These are phyloP conservation scores for Pichia sp. DNA, from an alignment of 1,139 yeast genomes.

Conservation along the genomic window DNA sequence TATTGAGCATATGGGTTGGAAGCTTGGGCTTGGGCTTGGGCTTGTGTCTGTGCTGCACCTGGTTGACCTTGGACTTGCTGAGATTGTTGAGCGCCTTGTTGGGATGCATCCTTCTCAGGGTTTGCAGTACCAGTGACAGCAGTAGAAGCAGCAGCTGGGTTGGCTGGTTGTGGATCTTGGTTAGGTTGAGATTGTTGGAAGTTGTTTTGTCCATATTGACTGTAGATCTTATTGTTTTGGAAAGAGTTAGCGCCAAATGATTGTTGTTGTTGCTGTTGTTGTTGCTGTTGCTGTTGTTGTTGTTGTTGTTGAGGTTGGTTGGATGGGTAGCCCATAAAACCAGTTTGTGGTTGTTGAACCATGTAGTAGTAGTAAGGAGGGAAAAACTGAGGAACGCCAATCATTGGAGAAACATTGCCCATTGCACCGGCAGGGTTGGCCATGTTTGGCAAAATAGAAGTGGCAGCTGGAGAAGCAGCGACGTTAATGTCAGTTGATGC, in stretches of 20 bases:
- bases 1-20: constrained; percentile 12
- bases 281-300: constrained; percentile 11
- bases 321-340: constrained; percentile 15
- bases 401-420: constrained; percentile 14
- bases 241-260: constrained; percentile 21
- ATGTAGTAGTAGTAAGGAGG: constrained; percentile 16
- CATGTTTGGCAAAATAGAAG: constrained; percentile 15
- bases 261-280: constrained; percentile 23
- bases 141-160: constrained; percentile 8
- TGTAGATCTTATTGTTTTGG: constrained; percentile 27
- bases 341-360: constrained; percentile 16
- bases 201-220: constrained; percentile 25
- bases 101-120: constrained; percentile 11
- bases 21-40: constrained; percentile 11
- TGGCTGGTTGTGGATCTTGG: constrained; percentile 8
- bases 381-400: constrained; percentile 11
- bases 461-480: constrained; percentile 16
- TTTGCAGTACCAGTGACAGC: constrained; percentile 6
- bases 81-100: constrained; percentile 11
- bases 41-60: constrained; percentile 9
- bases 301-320: constrained; percentile 8
- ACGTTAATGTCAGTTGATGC: constrained; percentile 9
- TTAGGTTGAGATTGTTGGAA: constrained; percentile 11
- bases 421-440: constrained; percentile 14
- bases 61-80: constrained; percentile 1